Conservation (phyloP, 1,284 basidiomycete genomes). For the Trametes sp. region DNA sequence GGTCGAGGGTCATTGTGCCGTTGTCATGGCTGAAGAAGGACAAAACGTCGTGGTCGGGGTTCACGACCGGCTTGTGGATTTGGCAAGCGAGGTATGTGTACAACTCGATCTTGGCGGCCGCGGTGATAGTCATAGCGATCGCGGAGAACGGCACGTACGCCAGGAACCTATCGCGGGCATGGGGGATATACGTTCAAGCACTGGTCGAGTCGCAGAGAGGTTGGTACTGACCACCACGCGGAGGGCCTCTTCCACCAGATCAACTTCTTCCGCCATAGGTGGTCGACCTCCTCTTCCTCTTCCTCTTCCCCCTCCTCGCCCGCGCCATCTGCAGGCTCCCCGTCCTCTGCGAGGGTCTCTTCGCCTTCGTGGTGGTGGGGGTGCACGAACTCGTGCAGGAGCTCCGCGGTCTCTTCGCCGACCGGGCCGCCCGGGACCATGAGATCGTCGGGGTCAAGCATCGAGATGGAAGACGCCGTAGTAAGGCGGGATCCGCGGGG, state of each 20-base stretch:
- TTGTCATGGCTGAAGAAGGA: constrained; percentile 1
- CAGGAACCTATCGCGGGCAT: constrained; percentile 58
- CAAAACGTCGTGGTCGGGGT: constrained; percentile 23
- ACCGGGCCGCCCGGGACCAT: constrained; percentile 54
- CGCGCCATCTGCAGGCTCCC: constrained; percentile 25
- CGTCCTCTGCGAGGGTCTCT: constrained; percentile 45
- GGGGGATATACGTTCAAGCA: not conserved
- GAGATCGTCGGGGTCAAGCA: constrained; percentile 47
- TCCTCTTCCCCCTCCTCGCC: constrained; percentile 30
- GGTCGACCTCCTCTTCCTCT: constrained; percentile 36
- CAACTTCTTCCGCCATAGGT: constrained; percentile 40
- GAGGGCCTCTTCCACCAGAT: constrained; percentile 79
- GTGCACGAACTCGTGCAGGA: constrained; percentile 56
- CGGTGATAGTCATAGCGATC: constrained; percentile 58
- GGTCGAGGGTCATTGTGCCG: not conserved
- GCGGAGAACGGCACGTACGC: constrained; percentile 58
- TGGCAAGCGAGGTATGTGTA: constrained; percentile 43
- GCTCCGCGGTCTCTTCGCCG: constrained; percentile 53
- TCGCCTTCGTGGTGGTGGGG: constrained; percentile 47
- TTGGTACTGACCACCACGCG: constrained; percentile 64
- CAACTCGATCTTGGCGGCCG: constrained; percentile 70
- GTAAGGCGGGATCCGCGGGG: constrained; percentile 36
- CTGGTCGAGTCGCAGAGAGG: too few species aligned
- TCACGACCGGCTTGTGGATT: constrained; percentile 35
- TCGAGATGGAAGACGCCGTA: constrained; percentile 32